Evolutionary conservation across 345 rosid genomes (phyloP), one percentile per base, ranked within the genome.

Genomic region (Gossypium arboreum): DNA sequence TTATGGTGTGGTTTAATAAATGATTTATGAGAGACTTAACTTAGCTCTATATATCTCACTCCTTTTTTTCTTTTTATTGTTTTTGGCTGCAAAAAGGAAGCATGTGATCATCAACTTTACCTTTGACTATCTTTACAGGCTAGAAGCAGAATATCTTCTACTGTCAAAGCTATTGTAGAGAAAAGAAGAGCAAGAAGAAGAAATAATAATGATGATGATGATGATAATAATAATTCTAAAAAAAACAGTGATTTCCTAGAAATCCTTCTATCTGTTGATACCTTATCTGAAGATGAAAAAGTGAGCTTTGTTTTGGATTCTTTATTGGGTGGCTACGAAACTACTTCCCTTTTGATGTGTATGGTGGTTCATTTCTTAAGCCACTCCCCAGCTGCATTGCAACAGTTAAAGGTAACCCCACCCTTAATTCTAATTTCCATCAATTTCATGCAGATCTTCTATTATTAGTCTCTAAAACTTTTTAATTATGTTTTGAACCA

Each of bases 321-420:
- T 75, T 82, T 88, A 7, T 76, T 86, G 79, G 89, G 88, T 77
- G 91, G 91, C 73, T 86, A 88, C 72, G 89, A 88, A 82, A 88
- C 91, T 64, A 81, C 91, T 27, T 83, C 91, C 20, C 65, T 80
- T 47, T 81, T 86, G 59, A 64, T 88, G 85, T 71, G 87, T 64
- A 68, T 84, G 85, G 80, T 52, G 58, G 85, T 88, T 18, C 82
- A 86, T 76, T 83, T 88, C 65, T 78, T 88, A 12, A 81, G 70
- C 56, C 81, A 77, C 2, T 81, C 83, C 9, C 84, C 85, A 27
- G 0, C 72, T 43, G 87, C 85, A 41, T 75, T 86, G 2, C 25
- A 80, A 9, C 88, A 83, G 12, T 72, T 83, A 64, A 83, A 86
- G 91, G 91, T 88, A 77, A 41, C 34, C 22, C 18, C 18, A 45